Percentiles rank a stretch among this genome's conserved stretches.
phyloP scores from a whole-genome alignment of 108 stramenopile species.

The Aurantiochytrium sp. region DNA sequence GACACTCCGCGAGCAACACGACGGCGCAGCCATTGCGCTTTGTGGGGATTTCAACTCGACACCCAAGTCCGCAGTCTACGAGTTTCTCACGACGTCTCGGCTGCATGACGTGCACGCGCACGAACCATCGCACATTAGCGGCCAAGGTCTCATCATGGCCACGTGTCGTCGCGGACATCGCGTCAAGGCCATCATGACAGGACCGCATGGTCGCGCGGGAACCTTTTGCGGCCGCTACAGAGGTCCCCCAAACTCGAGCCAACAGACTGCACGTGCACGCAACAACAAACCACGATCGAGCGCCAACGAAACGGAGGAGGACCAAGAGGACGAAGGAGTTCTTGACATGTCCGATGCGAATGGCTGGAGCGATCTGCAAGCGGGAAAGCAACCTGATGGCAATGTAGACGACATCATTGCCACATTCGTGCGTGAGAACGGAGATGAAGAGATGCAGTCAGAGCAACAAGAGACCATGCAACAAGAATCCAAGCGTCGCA shows the following conservation, averaged over 20 bases:
- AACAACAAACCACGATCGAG: too few species aligned
- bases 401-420: neutral
- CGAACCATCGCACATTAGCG: conserved; percentile 1
- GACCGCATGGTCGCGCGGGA: neutral
- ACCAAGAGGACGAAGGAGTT: too few species aligned
- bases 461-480: too few species aligned
- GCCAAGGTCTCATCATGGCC: neutral
- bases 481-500: too few species aligned
- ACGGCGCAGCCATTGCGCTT: neutral
- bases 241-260: neutral
- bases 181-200: neutral
- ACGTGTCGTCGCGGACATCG: neutral
- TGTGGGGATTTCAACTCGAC: conserved; percentile 44
- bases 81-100: conserved; percentile 25
- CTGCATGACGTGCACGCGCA: neutral
- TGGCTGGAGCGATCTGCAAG: neutral
- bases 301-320: too few species aligned
- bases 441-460: too few species aligned
- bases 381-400: neutral
- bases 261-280: neutral
- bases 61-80: conserved; percentile 32
- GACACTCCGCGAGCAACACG: neutral
- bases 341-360: too few species aligned
- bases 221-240: neutral
- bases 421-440: neutral